phyloP scores from a whole-genome alignment of 2,329 filamentous ascomycete genomes.

The Cladosporium halotolerans region DNA sequence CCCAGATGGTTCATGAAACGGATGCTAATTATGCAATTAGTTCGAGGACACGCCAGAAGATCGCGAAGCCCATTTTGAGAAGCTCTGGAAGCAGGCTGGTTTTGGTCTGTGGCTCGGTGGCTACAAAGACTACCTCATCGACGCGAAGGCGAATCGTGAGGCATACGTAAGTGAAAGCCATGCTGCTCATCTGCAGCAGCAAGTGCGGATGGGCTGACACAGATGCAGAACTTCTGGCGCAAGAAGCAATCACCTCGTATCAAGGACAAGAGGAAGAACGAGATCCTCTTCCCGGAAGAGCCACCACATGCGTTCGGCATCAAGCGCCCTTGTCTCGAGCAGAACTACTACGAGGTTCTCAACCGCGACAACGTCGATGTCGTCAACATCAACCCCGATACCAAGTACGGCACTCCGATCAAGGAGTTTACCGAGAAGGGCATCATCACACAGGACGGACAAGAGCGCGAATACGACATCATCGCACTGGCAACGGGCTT shows the following conservation, averaged over 20 bases:
- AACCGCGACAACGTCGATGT: slow-evolving; percentile 39
- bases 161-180: slow-evolving; percentile 30
- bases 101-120: slow-evolving; percentile 23
- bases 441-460: slow-evolving; percentile 31
- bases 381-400: slow-evolving; percentile 34
- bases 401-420: slow-evolving; percentile 32
- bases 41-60: slow-evolving; percentile 40
- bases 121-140: slow-evolving; percentile 30
- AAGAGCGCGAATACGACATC: slow-evolving; percentile 39
- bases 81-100: slow-evolving; percentile 34
- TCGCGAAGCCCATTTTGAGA: slow-evolving; percentile 39
- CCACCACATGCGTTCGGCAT: slow-evolving; percentile 42
- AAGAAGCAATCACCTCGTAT: slow-evolving; percentile 40
- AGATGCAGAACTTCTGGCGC: slow-evolving; percentile 36
- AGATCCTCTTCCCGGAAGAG: slow-evolving; percentile 41
- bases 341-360: slow-evolving; percentile 43
- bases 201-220: background rate
- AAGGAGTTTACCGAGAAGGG: slow-evolving; percentile 39
- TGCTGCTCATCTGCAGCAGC: too few species aligned
- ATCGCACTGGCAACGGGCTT: slow-evolving; percentile 44
- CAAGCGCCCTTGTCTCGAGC: slow-evolving; percentile 43
- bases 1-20: too few species aligned
- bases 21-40: background rate
- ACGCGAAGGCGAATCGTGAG: slow-evolving; percentile 37
- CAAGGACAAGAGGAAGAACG: slow-evolving; percentile 38